A percentile compares a stretch with the other conserved stretches of the same genome.
Evolutionary conservation across 805 yeast genomes (phyloP).

Genomic region (Candida xiaguanensis): DNA sequence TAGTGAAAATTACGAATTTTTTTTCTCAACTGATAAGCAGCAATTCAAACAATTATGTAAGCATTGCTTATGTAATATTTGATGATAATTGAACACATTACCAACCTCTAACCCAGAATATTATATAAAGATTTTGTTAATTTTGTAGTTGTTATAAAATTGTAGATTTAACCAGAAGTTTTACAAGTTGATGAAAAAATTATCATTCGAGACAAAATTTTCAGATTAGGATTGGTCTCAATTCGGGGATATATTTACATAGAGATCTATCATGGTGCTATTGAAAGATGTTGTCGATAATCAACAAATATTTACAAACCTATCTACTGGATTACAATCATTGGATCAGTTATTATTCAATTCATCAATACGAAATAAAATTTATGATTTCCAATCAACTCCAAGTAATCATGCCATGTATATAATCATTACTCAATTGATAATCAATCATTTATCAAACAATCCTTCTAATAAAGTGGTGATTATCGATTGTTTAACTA

Average conservation of each 20-base stretch:
- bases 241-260: no score
- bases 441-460: conserved; percentile 25
- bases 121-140: no score
- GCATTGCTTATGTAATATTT: background rate
- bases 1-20: background rate
- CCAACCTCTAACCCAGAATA: background rate
- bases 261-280: conserved; percentile 9
- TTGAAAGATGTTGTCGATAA: conserved; percentile 6
- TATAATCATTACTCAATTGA: conserved; percentile 19
- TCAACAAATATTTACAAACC: conserved; percentile 14
- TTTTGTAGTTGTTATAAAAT: no score
- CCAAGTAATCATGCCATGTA: conserved; percentile 25
- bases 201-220: no score
- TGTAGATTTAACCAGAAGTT: no score
- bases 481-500: conserved; percentile 27
- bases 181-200: no score
- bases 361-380: conserved; percentile 7
- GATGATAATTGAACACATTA: background rate
- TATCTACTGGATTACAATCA: conserved; percentile 25
- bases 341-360: conserved; percentile 24
- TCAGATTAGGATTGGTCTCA: no score
- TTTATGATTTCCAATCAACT: conserved; percentile 36
- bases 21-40: background rate
- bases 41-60: background rate
- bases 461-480: conserved; percentile 16